phyloP scores from a whole-genome alignment of 495 filamentous ascomycete species.

The Geopyxis carbonaria region DNA sequence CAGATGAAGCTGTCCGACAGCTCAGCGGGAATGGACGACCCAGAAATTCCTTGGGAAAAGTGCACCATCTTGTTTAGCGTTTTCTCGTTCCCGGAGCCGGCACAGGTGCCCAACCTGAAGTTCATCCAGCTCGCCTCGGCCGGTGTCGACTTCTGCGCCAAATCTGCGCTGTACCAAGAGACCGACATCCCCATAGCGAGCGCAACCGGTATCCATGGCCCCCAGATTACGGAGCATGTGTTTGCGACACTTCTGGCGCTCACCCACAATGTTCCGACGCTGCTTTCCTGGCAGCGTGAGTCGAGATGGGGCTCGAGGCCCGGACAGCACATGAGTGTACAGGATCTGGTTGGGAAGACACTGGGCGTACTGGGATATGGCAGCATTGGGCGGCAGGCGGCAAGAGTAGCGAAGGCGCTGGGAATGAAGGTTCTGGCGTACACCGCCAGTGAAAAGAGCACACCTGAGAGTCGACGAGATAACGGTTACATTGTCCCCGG shows the following conservation, averaged over 20 bases:
- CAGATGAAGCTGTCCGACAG: too few species aligned
- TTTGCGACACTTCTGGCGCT: slow-evolving; percentile 25
- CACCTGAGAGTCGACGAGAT: slow-evolving; percentile 41
- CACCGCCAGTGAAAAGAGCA: slow-evolving; percentile 46
- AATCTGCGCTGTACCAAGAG: slow-evolving; percentile 45
- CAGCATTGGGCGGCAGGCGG: slow-evolving; percentile 63
- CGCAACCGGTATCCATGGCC: slow-evolving; percentile 60
- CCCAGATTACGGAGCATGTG: slow-evolving; percentile 55
- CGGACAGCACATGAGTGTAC: slow-evolving; percentile 19
- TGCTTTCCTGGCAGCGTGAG: slow-evolving; percentile 27
- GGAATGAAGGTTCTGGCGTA: slow-evolving; percentile 73
- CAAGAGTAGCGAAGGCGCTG: slow-evolving; percentile 47
- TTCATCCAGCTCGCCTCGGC: slow-evolving; percentile 61
- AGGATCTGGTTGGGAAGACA: slow-evolving; percentile 38
- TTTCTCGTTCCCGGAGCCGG: too few species aligned
- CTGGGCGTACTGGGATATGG: slow-evolving; percentile 74
- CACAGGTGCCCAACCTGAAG: slow-evolving; percentile 42
- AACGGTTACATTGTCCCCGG: slow-evolving; percentile 53
- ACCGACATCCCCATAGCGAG: slow-evolving; percentile 51
- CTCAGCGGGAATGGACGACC: too few species aligned
- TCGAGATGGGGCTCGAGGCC: slow-evolving; percentile 26
- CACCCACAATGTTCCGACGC: slow-evolving; percentile 31
- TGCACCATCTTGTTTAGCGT: too few species aligned
- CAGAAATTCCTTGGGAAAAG: too few species aligned
- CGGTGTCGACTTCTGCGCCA: slow-evolving; percentile 50